Percentiles rank a stretch among this genome's conserved stretches.
Conservation (phyloP, 805 yeast genomes). For the Lachancea lanzarotensis region DNA sequence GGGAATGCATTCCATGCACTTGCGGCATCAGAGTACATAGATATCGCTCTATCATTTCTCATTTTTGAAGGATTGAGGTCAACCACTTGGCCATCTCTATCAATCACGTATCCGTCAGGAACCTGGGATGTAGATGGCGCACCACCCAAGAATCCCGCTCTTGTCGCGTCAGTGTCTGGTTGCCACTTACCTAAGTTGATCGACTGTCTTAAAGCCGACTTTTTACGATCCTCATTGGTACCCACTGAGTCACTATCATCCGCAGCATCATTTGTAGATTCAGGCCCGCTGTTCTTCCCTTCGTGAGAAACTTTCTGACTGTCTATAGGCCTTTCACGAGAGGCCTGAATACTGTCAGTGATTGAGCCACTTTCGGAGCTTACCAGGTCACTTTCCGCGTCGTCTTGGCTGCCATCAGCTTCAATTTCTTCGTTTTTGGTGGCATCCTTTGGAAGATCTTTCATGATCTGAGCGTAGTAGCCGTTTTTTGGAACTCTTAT, state of each 20-base stretch:
- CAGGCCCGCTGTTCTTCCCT: constrained; percentile 3
- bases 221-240: background rate
- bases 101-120: constrained; percentile 32
- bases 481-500: constrained; percentile 21
- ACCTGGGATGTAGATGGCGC: constrained; percentile 31
- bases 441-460: background rate
- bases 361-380: constrained; percentile 1
- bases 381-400: constrained; percentile 1
- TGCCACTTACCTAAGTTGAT: constrained; percentile 51
- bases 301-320: constrained; percentile 6
- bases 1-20: constrained; percentile 35
- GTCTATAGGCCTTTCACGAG: constrained; percentile 4
- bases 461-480: constrained; percentile 22
- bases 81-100: constrained; percentile 29
- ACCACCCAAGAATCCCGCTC: constrained; percentile 37
- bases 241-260: background rate
- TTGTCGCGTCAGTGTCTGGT: constrained; percentile 42
- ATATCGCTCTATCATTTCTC: constrained; percentile 22
- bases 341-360: background rate
- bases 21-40: constrained; percentile 30
- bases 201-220: constrained; percentile 14
- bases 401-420: background rate
- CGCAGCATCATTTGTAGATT: constrained; percentile 11
- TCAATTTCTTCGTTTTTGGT: background rate
- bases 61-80: constrained; percentile 29